Evolutionary conservation across 2,329 filamentous ascomycete genomes (phyloP).

Genomic region (Penicillium sp.): DNA sequence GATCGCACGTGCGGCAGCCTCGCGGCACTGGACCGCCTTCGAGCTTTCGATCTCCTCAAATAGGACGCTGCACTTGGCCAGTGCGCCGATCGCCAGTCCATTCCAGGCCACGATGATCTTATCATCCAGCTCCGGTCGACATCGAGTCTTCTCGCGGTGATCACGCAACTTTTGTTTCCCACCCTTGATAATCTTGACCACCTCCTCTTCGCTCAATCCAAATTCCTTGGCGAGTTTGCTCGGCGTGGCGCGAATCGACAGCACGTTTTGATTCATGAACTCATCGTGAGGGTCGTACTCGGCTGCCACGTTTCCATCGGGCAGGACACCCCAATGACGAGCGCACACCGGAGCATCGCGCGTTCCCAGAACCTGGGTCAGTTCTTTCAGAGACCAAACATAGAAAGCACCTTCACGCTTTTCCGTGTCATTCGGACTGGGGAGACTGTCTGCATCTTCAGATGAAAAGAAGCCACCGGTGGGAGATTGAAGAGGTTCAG

Average conservation of each 20-base stretch:
- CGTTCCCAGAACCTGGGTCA: constrained; percentile 68
- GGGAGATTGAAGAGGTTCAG: constrained; percentile 60
- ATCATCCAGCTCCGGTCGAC: constrained; percentile 73
- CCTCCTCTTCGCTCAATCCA: constrained; percentile 64
- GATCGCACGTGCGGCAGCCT: constrained; percentile 64
- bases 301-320: constrained; percentile 79
- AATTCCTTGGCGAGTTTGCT: constrained; percentile 70
- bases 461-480: constrained; percentile 78
- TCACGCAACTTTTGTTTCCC: constrained; percentile 65
- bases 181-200: constrained; percentile 61
- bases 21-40: constrained; percentile 58
- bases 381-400: constrained; percentile 85
- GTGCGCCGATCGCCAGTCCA: constrained; percentile 75
- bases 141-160: constrained; percentile 69
- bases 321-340: constrained; percentile 75
- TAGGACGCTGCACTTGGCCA: constrained; percentile 69
- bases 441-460: constrained; percentile 83
- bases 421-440: constrained; percentile 67
- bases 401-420: constrained; percentile 92
- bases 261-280: constrained; percentile 87
- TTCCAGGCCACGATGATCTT: constrained; percentile 89
- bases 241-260: constrained; percentile 65
- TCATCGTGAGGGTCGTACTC: constrained; percentile 87
- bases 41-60: constrained; percentile 58
- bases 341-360: constrained; percentile 70